Conservation (phyloP, 2,329 filamentous ascomycete species). For the Neopestalotiopsis rosae region DNA sequence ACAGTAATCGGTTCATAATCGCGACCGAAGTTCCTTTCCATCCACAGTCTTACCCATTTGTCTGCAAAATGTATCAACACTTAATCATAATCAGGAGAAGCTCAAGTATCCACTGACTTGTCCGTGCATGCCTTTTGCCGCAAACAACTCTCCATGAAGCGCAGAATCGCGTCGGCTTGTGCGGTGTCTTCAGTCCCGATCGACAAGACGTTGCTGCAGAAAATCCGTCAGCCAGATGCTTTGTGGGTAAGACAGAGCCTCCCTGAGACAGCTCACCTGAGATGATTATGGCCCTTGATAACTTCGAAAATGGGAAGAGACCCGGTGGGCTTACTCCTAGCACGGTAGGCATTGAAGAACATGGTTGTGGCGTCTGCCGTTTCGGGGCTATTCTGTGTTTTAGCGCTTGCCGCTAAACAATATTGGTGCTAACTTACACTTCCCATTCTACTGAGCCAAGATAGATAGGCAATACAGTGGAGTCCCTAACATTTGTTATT, state of each 20-base stretch:
- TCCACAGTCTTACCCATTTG: too few species aligned
- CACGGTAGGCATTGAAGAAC: constrained; percentile 7
- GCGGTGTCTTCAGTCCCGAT: constrained; percentile 6
- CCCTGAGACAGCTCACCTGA: background rate
- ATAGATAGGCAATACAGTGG: background rate
- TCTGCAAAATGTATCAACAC: too few species aligned
- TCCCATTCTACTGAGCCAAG: constrained; percentile 6
- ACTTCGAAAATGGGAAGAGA: background rate
- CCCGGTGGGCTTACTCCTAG: background rate
- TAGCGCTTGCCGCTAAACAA: background rate
- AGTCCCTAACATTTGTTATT: background rate
- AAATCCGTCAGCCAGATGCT: background rate
- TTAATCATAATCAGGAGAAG: background rate
- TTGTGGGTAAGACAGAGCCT: background rate
- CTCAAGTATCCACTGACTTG: background rate
- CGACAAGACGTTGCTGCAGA: background rate
- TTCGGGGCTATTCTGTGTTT: background rate
- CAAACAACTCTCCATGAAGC: background rate
- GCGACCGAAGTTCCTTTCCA: too few species aligned
- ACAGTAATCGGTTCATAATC: too few species aligned
- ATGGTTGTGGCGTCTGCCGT: constrained; percentile 4
- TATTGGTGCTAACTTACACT: background rate
- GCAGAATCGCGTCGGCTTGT: background rate
- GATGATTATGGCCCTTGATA: constrained; percentile 2
- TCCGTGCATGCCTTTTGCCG: background rate